phyloP scores from a whole-genome alignment of 306 rosid genomes.

The Medicago ruthenica region DNA sequence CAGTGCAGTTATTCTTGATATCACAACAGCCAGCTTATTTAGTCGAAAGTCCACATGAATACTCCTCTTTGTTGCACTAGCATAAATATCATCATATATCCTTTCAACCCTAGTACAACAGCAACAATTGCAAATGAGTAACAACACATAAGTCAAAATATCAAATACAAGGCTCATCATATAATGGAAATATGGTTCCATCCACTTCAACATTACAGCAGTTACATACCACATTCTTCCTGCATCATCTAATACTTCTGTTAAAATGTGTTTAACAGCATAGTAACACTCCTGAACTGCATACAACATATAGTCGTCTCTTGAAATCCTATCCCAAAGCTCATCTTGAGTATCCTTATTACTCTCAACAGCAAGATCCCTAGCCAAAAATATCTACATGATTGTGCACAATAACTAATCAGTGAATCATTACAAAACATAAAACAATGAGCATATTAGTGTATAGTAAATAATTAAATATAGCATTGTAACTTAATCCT shows the following conservation, averaged over 20 bases:
- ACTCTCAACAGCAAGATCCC: constrained; percentile 81
- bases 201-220: constrained; percentile 8
- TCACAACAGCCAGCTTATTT: constrained; percentile 77
- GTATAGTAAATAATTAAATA: constrained; percentile 13
- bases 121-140: constrained; percentile 33
- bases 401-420: constrained; percentile 26
- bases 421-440: constrained; percentile 23
- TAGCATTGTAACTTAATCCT: not conserved
- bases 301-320: constrained; percentile 92
- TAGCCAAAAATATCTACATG: constrained; percentile 81
- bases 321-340: constrained; percentile 83
- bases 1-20: constrained; percentile 85
- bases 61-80: constrained; percentile 51
- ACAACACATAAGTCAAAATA: constrained; percentile 29
- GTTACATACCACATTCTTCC: constrained; percentile 82
- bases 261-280: constrained; percentile 64
- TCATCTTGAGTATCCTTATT: constrained; percentile 78
- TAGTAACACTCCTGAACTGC: constrained; percentile 94
- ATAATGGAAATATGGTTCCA: constrained; percentile 10
- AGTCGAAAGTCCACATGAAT: constrained; percentile 59
- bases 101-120: constrained; percentile 76
- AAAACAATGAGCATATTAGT: not conserved
- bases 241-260: constrained; percentile 72
- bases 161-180: constrained; percentile 13
- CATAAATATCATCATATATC: constrained; percentile 65